Percentiles rank a stretch among this genome's conserved stretches.
Conservation (phyloP, 441 rosid genomes). For the Eutrema salsugineum region DNA sequence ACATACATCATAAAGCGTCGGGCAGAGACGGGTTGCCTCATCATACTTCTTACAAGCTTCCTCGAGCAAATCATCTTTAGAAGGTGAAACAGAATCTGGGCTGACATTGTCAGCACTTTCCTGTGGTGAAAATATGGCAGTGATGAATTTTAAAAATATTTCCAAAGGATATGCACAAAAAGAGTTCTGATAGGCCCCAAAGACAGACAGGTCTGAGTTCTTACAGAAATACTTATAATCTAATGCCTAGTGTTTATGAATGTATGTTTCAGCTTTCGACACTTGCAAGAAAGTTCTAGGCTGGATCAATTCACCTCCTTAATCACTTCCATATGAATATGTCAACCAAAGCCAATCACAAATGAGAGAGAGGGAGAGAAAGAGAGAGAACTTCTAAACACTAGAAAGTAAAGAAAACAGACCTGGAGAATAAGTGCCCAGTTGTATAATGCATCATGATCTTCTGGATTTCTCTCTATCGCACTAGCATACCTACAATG, state of each 20-base stretch:
- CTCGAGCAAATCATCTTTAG: constrained; percentile 96
- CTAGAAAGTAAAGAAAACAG: background rate
- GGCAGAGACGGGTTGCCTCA: constrained; percentile 89
- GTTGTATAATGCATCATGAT: constrained; percentile 93
- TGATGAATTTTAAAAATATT: background rate
- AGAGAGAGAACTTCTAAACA: background rate
- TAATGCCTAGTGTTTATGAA: background rate
- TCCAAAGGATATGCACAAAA: background rate
- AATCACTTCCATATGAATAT: background rate
- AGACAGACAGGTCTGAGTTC: background rate
- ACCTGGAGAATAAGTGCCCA: constrained; percentile 99
- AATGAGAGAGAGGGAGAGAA: background rate
- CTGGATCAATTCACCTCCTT: background rate
- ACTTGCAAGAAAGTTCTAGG: background rate
- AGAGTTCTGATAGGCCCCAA: background rate
- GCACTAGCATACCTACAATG: constrained; percentile 84
- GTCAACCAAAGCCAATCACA: background rate
- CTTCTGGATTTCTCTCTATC: constrained; percentile 88
- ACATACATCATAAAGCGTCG: constrained; percentile 94
- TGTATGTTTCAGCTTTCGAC: background rate
- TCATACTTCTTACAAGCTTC: constrained; percentile 97
- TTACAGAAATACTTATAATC: background rate
- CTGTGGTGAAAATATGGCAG: constrained; percentile 43
- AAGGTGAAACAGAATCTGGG: constrained; percentile 88
- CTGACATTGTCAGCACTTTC: constrained; percentile 98